A percentile compares a stretch with the other conserved stretches of the same genome.
Evolutionary conservation across 1,284 basidiomycete genomes (phyloP).

Genomic region (Boletus sp.): DNA sequence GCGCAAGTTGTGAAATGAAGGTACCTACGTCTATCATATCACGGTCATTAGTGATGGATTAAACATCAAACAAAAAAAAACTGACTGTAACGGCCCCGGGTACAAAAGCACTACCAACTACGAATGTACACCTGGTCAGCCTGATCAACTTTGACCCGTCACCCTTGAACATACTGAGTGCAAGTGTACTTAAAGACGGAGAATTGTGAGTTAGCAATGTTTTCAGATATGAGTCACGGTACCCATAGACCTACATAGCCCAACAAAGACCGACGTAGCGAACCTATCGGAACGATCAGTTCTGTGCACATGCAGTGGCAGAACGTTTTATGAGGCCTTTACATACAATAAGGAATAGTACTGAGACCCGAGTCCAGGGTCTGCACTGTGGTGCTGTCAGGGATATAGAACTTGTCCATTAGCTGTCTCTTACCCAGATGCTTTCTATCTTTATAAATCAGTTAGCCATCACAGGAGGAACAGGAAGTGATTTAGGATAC

Average conservation of each 20-base stretch:
- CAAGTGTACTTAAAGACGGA: background rate
- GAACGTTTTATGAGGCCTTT: background rate
- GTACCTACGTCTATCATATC: conserved; percentile 5
- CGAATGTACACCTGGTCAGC: background rate
- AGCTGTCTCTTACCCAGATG: conserved; percentile 12
- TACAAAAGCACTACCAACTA: conserved; percentile 7
- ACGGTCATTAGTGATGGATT: background rate
- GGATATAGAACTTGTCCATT: background rate
- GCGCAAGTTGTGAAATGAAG: background rate
- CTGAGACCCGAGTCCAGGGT: conserved; percentile 18
- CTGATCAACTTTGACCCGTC: background rate
- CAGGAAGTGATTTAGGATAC: background rate
- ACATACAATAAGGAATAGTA: conserved; percentile 16
- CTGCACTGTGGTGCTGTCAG: conserved; percentile 4
- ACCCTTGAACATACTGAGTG: conserved; percentile 5
- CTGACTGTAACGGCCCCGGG: conserved; percentile 6
- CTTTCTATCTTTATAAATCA: conserved; percentile 8
- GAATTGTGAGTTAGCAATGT: background rate
- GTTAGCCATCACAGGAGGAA: background rate
- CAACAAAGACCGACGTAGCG: conserved; percentile 20
- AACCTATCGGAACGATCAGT: conserved; percentile 4
- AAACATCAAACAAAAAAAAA: background rate
- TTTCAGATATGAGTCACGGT: background rate
- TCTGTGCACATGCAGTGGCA: background rate
- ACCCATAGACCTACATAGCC: conserved; percentile 3